These are phyloP conservation scores for Niveomyces coronatus DNA, from an alignment of 2,329 filamentous ascomycete species.

Conservation along the genomic window DNA sequence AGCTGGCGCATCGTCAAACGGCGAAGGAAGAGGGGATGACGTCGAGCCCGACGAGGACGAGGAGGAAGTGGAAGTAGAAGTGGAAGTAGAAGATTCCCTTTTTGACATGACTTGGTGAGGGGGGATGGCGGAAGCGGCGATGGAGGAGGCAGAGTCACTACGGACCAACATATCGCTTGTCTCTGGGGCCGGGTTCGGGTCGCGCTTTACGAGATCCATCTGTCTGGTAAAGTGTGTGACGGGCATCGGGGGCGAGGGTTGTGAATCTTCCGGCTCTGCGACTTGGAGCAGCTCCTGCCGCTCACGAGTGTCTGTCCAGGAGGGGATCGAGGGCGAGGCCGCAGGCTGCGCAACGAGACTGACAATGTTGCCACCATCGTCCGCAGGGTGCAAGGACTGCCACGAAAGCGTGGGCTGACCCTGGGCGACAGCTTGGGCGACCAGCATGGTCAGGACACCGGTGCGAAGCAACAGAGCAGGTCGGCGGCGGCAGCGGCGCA, in stretches of 20 bases:
- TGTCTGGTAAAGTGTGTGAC: constrained; percentile 6
- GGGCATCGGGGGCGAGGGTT: constrained; percentile 1
- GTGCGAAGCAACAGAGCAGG: constrained; percentile 2
- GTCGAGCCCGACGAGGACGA: constrained; percentile 13
- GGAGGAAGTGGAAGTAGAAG: constrained; percentile 16
- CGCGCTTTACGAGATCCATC: constrained; percentile 2
- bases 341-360: neutral
- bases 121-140: neutral
- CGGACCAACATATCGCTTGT: neutral
- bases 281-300: neutral
- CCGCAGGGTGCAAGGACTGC: too few relatives aligned
- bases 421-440: neutral
- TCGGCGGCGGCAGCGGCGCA: neutral
- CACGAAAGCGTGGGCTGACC: neutral
- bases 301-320: constrained; percentile 2
- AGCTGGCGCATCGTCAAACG: constrained; percentile 56
- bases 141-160: neutral
- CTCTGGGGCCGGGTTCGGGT: neutral
- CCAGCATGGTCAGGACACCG: constrained; percentile 1
- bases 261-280: too few relatives aligned
- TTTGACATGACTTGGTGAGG: too few relatives aligned
- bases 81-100: constrained; percentile 5
- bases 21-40: constrained; percentile 42
- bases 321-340: constrained; percentile 3
- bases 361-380: neutral